Percentiles rank a stretch among this genome's conserved stretches.
These are phyloP conservation scores for Pugionium dolabratum DNA, from an alignment of 345 rosid species.

Conservation along the genomic window DNA sequence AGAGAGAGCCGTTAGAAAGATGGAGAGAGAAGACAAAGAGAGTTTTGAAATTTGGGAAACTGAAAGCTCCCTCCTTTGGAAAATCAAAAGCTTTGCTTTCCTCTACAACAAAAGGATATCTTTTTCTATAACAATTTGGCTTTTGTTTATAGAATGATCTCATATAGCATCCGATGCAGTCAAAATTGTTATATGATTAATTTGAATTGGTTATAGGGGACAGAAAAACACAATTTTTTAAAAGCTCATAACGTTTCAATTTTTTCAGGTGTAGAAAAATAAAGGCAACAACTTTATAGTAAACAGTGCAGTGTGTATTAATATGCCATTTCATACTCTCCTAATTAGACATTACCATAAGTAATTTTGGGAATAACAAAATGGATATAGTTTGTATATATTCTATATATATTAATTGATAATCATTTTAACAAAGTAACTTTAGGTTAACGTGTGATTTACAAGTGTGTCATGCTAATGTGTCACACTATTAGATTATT, in stretches of 20 bases:
- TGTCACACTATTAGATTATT: no score
- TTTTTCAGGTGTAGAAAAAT: conserved; percentile 30
- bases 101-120: conserved; percentile 6
- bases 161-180: conserved; percentile 26
- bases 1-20: conserved; percentile 43
- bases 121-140: conserved; percentile 10
- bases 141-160: conserved; percentile 25
- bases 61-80: conserved; percentile 36
- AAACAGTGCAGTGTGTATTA: conserved; percentile 27
- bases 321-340: conserved; percentile 7
- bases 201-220: conserved; percentile 36
- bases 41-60: conserved; percentile 32
- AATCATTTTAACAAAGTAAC: no score
- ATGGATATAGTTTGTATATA: conserved; percentile 5
- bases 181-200: not conserved
- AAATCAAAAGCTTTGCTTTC: conserved; percentile 25
- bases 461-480: no score
- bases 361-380: conserved; percentile 1
- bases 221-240: conserved; percentile 9
- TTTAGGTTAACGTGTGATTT: no score
- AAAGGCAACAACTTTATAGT: conserved; percentile 36
- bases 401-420: no score
- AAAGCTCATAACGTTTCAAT: conserved; percentile 29
- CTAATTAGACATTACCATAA: not conserved
- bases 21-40: conserved; percentile 27